A percentile compares a stretch with the other conserved stretches of the same genome.
These are phyloP conservation scores for Margaritispora aquatica DNA, from an alignment of 495 filamentous ascomycete species.

Conservation along the genomic window DNA sequence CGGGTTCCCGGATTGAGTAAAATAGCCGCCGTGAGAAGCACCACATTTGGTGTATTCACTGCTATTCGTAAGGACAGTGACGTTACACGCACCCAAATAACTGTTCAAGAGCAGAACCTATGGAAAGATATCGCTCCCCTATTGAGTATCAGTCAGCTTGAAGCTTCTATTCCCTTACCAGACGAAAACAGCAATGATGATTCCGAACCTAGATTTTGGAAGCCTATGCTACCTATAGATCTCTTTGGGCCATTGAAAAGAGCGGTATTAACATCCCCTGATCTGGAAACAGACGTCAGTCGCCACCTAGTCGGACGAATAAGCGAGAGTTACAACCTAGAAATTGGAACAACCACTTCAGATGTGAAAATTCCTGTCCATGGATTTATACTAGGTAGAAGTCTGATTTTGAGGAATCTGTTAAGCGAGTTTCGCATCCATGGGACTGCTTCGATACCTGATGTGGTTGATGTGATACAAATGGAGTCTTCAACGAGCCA, in stretches of 20 bases:
- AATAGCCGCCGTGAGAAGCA: slow-evolving; percentile 76
- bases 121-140: slow-evolving; percentile 70
- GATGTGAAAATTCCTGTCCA: slow-evolving; percentile 73
- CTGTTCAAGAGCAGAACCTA: slow-evolving; percentile 53
- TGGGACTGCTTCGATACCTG: slow-evolving; percentile 21
- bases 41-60: slow-evolving; percentile 80
- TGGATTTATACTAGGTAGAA: slow-evolving; percentile 71
- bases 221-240: slow-evolving; percentile 12
- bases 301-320: slow-evolving; percentile 25
- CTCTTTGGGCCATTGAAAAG: slow-evolving; percentile 18
- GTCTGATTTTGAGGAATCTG: slow-evolving; percentile 56
- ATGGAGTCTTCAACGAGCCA: not conserved
- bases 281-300: slow-evolving; percentile 21
- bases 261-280: slow-evolving; percentile 19
- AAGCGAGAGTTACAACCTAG: slow-evolving; percentile 40
- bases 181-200: slow-evolving; percentile 1
- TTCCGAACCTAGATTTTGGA: slow-evolving; percentile 13
- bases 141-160: slow-evolving; percentile 50
- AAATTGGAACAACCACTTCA: slow-evolving; percentile 38
- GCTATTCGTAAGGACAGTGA: slow-evolving; percentile 82
- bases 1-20: slow-evolving; percentile 82
- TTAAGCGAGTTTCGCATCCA: slow-evolving; percentile 44
- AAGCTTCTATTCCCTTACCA: slow-evolving; percentile 25
- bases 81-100: slow-evolving; percentile 68
- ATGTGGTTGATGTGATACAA: slow-evolving; percentile 4